Percentiles rank a stretch among this genome's conserved stretches.
Conservation (phyloP, 257 asterid species). For the Solanum pennellii region DNA sequence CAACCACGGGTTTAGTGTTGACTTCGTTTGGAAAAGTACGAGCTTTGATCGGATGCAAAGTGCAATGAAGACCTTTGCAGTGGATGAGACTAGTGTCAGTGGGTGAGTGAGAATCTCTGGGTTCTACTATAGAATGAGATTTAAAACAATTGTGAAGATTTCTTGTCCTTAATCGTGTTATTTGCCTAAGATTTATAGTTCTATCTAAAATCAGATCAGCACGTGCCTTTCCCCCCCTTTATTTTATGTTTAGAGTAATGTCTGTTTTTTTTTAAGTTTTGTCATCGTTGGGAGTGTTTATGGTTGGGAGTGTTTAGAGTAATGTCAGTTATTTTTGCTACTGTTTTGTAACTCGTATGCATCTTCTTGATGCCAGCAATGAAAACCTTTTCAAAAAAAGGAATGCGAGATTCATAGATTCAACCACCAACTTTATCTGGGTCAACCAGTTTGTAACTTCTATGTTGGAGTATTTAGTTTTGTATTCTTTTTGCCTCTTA, state of each 20-base stretch:
- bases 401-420: not conserved
- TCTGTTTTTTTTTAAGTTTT: not conserved
- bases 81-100: slow-evolving; percentile 98
- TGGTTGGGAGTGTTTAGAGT: not conserved
- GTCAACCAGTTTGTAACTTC: not conserved
- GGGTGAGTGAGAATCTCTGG: slow-evolving; percentile 50
- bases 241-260: not conserved
- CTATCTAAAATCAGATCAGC: not conserved
- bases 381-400: not conserved
- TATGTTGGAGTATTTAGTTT: not conserved
- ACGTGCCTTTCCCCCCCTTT: not conserved
- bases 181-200: not conserved
- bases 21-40: slow-evolving; percentile 99
- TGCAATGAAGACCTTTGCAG: slow-evolving; percentile 98
- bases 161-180: not conserved
- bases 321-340: not conserved
- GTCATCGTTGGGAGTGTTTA: not conserved
- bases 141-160: not conserved
- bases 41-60: slow-evolving; percentile 99
- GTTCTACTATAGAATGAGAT: not conserved
- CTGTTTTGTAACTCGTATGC: not conserved
- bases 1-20: slow-evolving; percentile 89
- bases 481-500: not conserved
- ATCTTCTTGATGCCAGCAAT: not conserved
- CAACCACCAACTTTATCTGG: not conserved